A percentile compares a stretch with the other conserved stretches of the same genome.
Conservation (phyloP, 108 stramenopile species). For the Chaetoceros muelleri region DNA sequence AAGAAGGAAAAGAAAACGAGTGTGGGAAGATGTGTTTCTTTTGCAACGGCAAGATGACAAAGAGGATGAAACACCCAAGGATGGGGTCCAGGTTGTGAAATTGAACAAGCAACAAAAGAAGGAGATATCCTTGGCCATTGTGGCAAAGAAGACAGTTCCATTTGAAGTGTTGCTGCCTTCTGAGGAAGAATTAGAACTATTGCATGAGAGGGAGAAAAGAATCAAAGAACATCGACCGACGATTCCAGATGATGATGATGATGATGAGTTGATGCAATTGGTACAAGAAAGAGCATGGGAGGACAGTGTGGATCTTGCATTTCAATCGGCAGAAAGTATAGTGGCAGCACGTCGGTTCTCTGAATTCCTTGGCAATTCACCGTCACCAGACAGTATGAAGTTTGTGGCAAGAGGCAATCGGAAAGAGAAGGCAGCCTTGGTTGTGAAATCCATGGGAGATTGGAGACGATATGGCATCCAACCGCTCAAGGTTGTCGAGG, state of each 20-base stretch:
- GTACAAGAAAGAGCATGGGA: slow-evolving; percentile 14
- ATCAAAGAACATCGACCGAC: too few relatives aligned
- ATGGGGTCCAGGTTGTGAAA: slow-evolving; percentile 6
- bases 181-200: background rate
- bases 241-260: slow-evolving; percentile 19
- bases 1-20: background rate
- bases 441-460: slow-evolving; percentile 47
- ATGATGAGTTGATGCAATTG: slow-evolving; percentile 9
- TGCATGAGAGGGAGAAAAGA: background rate
- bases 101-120: background rate
- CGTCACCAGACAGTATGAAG: slow-evolving; percentile 17
- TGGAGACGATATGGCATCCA: slow-evolving; percentile 54
- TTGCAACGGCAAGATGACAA: background rate
- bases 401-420: slow-evolving; percentile 16
- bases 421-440: slow-evolving; percentile 26
- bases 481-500: slow-evolving; percentile 21
- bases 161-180: background rate
- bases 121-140: background rate
- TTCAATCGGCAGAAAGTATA: slow-evolving; percentile 29
- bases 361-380: slow-evolving; percentile 41
- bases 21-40: slow-evolving; percentile 20
- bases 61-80: slow-evolving; percentile 15
- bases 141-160: background rate
- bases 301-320: slow-evolving; percentile 20
- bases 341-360: slow-evolving; percentile 43